Evolutionary conservation across 495 filamentous ascomycete species (phyloP).

Genomic region (Tirmania nivea): DNA sequence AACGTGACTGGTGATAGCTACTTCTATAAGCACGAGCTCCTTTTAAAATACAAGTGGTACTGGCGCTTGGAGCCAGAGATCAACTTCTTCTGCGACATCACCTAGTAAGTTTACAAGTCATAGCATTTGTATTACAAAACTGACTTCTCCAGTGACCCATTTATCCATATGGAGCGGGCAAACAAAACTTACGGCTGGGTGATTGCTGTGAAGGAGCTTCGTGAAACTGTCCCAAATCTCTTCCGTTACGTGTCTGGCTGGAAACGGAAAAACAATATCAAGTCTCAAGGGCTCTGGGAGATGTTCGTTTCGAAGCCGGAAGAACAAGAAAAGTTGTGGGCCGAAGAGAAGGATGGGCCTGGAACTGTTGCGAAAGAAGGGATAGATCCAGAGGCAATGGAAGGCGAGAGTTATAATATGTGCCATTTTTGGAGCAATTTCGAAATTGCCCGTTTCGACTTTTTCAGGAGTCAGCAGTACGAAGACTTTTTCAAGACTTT

Average conservation of each 20-base stretch:
- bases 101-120: conserved; percentile 46
- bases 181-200: conserved; percentile 99
- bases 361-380: conserved; percentile 39
- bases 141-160: conserved; percentile 52
- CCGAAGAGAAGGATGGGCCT: conserved; percentile 56
- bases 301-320: conserved; percentile 78
- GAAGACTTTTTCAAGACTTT: conserved; percentile 99
- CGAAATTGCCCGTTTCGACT: conserved; percentile 85
- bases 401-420: conserved; percentile 98
- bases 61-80: conserved; percentile 99
- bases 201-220: conserved; percentile 95
- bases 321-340: conserved; percentile 29
- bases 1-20: conserved; percentile 30
- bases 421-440: conserved; percentile 99
- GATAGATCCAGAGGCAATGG: conserved; percentile 84
- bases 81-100: conserved; percentile 99
- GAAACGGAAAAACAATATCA: conserved; percentile 78
- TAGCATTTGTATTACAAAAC: conserved; percentile 8
- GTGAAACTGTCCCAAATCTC: conserved; percentile 95
- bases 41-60: conserved; percentile 98
- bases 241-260: conserved; percentile 99
- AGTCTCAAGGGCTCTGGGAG: conserved; percentile 87
- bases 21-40: conserved; percentile 93
- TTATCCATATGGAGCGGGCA: conserved; percentile 67
- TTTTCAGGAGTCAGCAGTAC: conserved; percentile 90